Evolutionary conservation across 768 basidiomycete species (phyloP), one percentile per base, ranked within the genome.

Genomic region (Mycena amicta): DNA sequence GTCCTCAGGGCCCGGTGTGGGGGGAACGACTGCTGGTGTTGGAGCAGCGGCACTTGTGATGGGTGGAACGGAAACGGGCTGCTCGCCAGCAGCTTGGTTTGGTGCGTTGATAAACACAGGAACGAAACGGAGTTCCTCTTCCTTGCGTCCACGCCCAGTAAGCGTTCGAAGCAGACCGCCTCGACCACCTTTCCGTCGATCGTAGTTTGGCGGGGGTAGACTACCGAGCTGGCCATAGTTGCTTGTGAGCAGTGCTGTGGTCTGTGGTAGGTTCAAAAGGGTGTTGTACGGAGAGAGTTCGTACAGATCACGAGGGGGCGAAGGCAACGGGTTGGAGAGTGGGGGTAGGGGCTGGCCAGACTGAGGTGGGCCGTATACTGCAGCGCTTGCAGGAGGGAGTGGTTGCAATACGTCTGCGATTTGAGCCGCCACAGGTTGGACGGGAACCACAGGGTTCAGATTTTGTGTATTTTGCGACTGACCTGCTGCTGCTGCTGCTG

Each of bases 291-390:
- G 86, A 0, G 85, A 76, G 26, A 72, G 71, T 13, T 81, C 77
- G 69, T 86, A 88, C 6, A 90, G 54, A 66, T 90, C 83, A 28
- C 72, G 71, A 0, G 90, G 90, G 0, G 83, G 88, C 2, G 68
- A 57, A 0, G 90, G 90, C 8, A 91, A 82, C 4, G 88, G 88
- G 66, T 92, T 88, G 1, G 58, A 52, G 16, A 73, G 62, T 13
- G 69, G 66, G 5, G 61, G 57, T 1, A 26, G 60, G 6, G 66
- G 69, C 29, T 53, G 52, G 23, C 65, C 61, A 12, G 47, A 45
- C 18, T 68, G 68, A 20, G 72, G 66, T 4, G 72, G 75, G 15
- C 74, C 73, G 59, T 65, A 75, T 0, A 67, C 72, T 18, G 62
- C 56, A 3, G 67, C 60, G 50, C 56, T 62, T 3, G 75, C 62